phyloP scores from a whole-genome alignment of 2,329 filamentous ascomycete species.

The Ramularia endophylla region DNA sequence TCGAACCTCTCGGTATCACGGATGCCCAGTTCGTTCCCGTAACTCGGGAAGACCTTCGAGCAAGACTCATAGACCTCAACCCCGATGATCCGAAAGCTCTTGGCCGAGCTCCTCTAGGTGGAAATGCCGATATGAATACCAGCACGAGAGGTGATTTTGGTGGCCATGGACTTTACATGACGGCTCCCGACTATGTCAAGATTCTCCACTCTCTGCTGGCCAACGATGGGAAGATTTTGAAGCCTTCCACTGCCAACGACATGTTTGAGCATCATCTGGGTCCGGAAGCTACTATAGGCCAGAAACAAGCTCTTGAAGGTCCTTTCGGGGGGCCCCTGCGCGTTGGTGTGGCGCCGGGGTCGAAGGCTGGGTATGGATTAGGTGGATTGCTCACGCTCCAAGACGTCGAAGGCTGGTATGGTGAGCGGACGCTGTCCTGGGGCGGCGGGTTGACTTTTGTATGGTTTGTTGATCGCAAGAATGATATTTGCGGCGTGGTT shows the following conservation, averaged over 20 bases:
- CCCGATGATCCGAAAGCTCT: not conserved
- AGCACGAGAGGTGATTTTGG: constrained; percentile 24
- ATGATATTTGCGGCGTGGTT: too few species aligned
- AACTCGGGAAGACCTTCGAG: constrained; percentile 16
- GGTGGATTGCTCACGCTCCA: too few species aligned
- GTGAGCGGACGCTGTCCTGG: too few species aligned
- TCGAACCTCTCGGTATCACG: constrained; percentile 38
- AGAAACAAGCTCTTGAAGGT: too few species aligned
- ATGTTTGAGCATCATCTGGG: constrained; percentile 46
- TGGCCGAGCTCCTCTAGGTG: too few species aligned
- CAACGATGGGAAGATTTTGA: constrained; percentile 46
- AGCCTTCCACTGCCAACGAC: constrained; percentile 33
- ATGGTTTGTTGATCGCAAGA: too few species aligned
- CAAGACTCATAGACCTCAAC: constrained; percentile 8
- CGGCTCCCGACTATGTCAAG: constrained; percentile 38
- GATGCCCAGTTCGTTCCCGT: constrained; percentile 28
- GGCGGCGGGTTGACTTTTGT: too few species aligned
- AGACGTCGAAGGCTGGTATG: too few species aligned
- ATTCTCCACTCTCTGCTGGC: constrained; percentile 43
- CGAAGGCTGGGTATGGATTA: too few species aligned
- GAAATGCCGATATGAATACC: constrained; percentile 4
- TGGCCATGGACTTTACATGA: constrained; percentile 24
- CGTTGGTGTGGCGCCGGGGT: too few species aligned
- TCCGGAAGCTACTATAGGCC: too few species aligned
- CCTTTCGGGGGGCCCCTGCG: too few species aligned